These are phyloP conservation scores for Yarrowia bubula DNA, from an alignment of 805 yeast genomes.

Conservation along the genomic window DNA sequence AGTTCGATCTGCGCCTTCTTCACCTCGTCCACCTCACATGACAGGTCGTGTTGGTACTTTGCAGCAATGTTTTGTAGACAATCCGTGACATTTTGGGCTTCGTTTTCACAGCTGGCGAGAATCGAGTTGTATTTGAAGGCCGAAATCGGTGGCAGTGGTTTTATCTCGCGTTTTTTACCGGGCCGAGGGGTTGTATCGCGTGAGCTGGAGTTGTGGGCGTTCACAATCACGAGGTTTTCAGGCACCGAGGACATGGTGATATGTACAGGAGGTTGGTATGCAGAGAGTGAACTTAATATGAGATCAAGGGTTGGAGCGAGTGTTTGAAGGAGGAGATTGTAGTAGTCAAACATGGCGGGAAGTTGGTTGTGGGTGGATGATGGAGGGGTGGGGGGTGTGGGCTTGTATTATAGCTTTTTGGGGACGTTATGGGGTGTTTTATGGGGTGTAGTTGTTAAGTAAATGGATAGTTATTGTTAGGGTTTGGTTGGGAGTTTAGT, in stretches of 20 bases:
- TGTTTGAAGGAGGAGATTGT: no score
- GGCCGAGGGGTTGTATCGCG: background rate
- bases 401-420: no score
- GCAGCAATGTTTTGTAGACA: constrained; percentile 20
- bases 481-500: no score
- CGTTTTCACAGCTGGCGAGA: constrained; percentile 7
- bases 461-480: no score
- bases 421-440: no score
- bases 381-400: no score
- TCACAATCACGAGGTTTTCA: constrained; percentile 21
- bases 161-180: background rate
- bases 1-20: constrained; percentile 29
- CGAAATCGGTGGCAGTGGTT: constrained; percentile 27
- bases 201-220: background rate
- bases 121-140: constrained; percentile 30
- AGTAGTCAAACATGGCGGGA: no score
- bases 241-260: constrained; percentile 10
- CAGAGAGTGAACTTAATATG: background rate
- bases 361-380: no score
- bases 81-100: constrained; percentile 23
- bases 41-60: constrained; percentile 30
- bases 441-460: no score
- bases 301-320: background rate
- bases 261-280: background rate
- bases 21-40: constrained; percentile 30